These are phyloP conservation scores for Schizochytrium sp. DNA, from an alignment of 108 stramenopile species.

Conservation along the genomic window DNA sequence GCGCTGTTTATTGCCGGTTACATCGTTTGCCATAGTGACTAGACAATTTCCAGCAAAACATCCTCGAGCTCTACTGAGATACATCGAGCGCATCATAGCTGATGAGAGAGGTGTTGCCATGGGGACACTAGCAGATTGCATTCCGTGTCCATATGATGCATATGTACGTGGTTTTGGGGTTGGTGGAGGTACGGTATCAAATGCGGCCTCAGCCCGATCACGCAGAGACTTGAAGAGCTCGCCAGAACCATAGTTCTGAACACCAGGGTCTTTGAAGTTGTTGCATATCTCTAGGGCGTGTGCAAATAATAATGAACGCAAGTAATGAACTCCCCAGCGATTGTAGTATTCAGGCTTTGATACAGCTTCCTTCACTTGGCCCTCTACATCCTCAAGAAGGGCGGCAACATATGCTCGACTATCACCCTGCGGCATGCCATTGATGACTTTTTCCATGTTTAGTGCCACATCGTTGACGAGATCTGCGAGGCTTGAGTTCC, in stretches of 20 bases:
- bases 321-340: conserved; percentile 69
- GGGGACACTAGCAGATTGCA: not conserved
- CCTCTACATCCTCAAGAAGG: conserved; percentile 43
- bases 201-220: conserved; percentile 66
- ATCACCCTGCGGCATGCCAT: not conserved
- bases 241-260: conserved; percentile 63
- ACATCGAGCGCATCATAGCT: conserved; percentile 45
- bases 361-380: conserved; percentile 65
- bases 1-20: not conserved
- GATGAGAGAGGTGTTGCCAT: not conserved
- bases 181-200: conserved; percentile 64
- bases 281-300: conserved; percentile 68
- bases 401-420: not conserved
- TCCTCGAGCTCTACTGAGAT: conserved; percentile 54
- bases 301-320: conserved; percentile 66
- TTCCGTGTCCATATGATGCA: not conserved
- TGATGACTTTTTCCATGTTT: too few species aligned
- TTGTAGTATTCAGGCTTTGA: conserved; percentile 8
- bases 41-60: conserved; percentile 60
- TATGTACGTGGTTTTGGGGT: not conserved
- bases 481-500: too few species aligned
- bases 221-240: conserved; percentile 60
- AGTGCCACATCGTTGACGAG: too few species aligned
- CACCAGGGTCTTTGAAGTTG: conserved; percentile 75
- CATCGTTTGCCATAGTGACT: conserved; percentile 58